phyloP scores from a whole-genome alignment of 31 red algal species.

The Bonnemaisonia californica region DNA sequence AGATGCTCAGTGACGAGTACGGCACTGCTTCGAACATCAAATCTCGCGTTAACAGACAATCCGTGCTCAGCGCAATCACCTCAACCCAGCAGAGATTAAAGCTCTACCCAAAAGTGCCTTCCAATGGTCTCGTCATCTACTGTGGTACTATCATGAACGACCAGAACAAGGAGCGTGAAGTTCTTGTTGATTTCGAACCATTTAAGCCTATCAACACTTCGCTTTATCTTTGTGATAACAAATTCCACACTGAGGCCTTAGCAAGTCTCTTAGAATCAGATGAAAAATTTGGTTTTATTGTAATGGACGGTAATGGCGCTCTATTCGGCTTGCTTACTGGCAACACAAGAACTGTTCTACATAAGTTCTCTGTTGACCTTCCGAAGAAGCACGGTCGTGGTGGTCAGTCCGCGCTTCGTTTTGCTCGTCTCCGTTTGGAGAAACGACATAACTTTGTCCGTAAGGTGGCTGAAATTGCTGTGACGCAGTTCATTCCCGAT shows the following conservation, averaged over 20 bases:
- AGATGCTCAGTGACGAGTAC: constrained; percentile 95
- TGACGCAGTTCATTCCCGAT: constrained; percentile 93
- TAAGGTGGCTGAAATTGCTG: constrained; percentile 93
- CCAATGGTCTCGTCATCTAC: constrained; percentile 98
- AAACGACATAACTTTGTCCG: constrained; percentile 99
- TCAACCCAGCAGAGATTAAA: constrained; percentile 98
- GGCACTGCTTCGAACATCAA: constrained; percentile 99
- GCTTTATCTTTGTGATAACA: constrained; percentile 97
- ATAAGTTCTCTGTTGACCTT: constrained; percentile 96
- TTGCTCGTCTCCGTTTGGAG: constrained; percentile 94
- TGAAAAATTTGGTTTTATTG: constrained; percentile 99
- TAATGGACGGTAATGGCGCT: constrained; percentile 98
- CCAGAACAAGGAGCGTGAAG: constrained; percentile 98
- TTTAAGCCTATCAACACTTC: constrained; percentile 99
- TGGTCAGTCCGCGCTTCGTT: constrained; percentile 99
- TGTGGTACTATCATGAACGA: constrained; percentile 98
- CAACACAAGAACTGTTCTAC: constrained; percentile 90
- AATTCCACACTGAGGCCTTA: constrained; percentile 96
- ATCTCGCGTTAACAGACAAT: constrained; percentile 97
- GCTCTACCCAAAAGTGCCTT: constrained; percentile 89
- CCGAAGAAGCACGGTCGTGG: constrained; percentile 99
- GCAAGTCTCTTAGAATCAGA: constrained; percentile 86
- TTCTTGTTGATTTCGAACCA: constrained; percentile 97
- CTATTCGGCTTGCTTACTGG: constrained; percentile 91
- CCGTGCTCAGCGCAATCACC: constrained; percentile 96